Conservation (phyloP, 1,284 basidiomycete species). For the Tylopilus sp. region DNA sequence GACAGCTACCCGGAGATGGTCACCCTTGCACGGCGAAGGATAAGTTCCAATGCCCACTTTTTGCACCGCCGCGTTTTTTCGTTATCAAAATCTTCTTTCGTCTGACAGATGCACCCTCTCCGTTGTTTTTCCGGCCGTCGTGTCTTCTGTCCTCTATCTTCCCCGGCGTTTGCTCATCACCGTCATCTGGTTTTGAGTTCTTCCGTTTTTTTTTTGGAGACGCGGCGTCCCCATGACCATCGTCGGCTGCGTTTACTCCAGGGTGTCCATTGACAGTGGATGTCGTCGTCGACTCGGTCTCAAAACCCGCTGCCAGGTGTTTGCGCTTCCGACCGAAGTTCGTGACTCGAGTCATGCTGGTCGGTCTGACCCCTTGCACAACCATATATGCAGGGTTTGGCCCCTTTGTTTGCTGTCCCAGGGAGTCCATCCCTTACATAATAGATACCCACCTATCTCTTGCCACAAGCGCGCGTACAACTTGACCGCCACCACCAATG, state of each 20-base stretch:
- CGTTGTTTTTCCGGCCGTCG: neutral
- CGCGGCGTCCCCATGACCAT: conserved; percentile 12
- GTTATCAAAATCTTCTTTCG: conserved; percentile 2
- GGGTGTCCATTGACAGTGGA: conserved; percentile 1
- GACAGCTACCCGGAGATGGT: conserved; percentile 15
- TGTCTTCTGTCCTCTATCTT: neutral
- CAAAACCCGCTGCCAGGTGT: conserved; percentile 62
- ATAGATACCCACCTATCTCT: too few relatives aligned
- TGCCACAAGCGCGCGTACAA: too few relatives aligned
- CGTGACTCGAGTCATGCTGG: conserved; percentile 66
- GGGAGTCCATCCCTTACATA: too few relatives aligned
- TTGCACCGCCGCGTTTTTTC: conserved; percentile 11
- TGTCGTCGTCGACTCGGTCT: conserved; percentile 11
- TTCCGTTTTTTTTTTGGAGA: conserved; percentile 43
- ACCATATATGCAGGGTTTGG: too few relatives aligned
- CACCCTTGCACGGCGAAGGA: conserved; percentile 9
- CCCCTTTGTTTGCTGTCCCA: conserved; percentile 13
- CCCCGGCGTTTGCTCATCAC: conserved; percentile 15
- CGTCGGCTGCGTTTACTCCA: conserved; percentile 1
- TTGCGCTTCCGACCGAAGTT: conserved; percentile 69
- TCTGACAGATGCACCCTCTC: neutral
- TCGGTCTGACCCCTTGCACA: neutral
- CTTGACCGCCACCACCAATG: neutral
- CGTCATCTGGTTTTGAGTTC: conserved; percentile 23
- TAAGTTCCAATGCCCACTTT: conserved; percentile 5